Evolutionary conservation across 139 green algal species (phyloP).

Genomic region (Limnomonas spitsbergensis): DNA sequence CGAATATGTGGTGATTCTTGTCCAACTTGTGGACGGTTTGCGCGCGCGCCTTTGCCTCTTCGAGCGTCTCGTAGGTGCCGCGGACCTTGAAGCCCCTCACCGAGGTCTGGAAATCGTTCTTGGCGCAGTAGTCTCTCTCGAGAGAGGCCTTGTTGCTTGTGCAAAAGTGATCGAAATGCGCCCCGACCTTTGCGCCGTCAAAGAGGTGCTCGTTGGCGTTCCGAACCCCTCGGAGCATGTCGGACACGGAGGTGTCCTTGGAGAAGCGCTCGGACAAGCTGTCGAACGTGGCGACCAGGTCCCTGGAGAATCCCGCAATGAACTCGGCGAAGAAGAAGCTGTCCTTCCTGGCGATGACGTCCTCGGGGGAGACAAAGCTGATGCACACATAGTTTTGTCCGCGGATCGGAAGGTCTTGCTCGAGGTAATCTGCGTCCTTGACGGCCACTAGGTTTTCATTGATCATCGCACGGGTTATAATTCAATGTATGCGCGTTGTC

Average conservation of each 20-base stretch:
- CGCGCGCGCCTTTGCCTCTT: neutral
- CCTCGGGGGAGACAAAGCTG: slow-evolving; percentile 9
- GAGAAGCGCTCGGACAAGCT: neutral
- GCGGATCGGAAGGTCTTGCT: neutral
- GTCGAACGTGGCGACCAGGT: neutral
- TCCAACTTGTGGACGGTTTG: neutral
- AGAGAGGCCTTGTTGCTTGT: neutral
- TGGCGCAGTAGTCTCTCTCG: neutral
- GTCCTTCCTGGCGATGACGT: neutral
- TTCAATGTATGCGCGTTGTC: too few relatives aligned
- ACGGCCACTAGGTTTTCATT: too few relatives aligned
- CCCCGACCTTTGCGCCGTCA: neutral
- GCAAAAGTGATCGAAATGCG: slow-evolving; percentile 5
- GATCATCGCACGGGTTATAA: too few relatives aligned
- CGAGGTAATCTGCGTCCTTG: slow-evolving; percentile 9
- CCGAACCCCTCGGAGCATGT: neutral
- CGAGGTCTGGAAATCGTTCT: slow-evolving; percentile 9
- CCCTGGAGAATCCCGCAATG: neutral
- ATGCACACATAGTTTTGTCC: slow-evolving; percentile 14
- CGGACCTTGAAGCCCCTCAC: slow-evolving; percentile 9
- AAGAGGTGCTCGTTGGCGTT: neutral
- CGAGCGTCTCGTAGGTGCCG: neutral
- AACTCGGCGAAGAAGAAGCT: neutral
- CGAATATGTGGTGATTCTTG: neutral
- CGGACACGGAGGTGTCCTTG: neutral